phyloP scores from a whole-genome alignment of 2,329 filamentous ascomycete genomes.

The Fusarium caatingaense region DNA sequence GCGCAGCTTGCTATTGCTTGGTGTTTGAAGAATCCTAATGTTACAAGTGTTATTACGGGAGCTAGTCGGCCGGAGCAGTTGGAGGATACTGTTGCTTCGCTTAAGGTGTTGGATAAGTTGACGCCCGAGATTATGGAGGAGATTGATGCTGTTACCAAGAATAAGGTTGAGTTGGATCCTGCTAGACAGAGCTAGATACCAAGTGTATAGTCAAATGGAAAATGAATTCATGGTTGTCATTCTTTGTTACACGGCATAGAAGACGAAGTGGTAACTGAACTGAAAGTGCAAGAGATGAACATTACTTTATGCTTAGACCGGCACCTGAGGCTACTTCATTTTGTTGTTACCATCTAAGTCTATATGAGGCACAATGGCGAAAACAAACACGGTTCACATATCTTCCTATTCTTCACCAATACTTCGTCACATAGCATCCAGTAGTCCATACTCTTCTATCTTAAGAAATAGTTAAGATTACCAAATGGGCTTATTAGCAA shows the following conservation, averaged over 20 bases:
- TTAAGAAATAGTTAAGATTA: not conserved
- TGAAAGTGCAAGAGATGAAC: not conserved
- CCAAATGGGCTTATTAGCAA: fast-evolving
- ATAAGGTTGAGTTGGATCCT: slow-evolving; percentile 45
- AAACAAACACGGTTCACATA: not conserved
- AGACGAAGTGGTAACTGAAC: no score
- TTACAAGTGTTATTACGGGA: slow-evolving; percentile 64
- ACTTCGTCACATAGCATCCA: not conserved
- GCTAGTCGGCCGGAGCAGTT: slow-evolving; percentile 64
- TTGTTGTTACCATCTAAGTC: no score
- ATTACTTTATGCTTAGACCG: no score
- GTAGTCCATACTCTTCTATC: not conserved
- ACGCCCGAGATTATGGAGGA: slow-evolving; percentile 62
- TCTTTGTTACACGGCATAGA: fast-evolving
- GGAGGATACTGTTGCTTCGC: slow-evolving; percentile 60
- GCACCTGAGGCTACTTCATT: no score
- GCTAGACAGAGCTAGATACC: slow-evolving; percentile 37
- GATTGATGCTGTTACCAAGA: slow-evolving; percentile 59
- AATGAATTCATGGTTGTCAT: not conserved
- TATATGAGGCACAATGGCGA: not conserved
- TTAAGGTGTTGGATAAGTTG: slow-evolving; percentile 60
- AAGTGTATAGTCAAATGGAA: not conserved
- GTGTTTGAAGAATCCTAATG: slow-evolving; percentile 65
- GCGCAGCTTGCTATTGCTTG: slow-evolving; percentile 64
- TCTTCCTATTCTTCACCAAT: not conserved